Evolutionary conservation across 495 filamentous ascomycete species (phyloP).

Genomic region (Haplographium delicatum): DNA sequence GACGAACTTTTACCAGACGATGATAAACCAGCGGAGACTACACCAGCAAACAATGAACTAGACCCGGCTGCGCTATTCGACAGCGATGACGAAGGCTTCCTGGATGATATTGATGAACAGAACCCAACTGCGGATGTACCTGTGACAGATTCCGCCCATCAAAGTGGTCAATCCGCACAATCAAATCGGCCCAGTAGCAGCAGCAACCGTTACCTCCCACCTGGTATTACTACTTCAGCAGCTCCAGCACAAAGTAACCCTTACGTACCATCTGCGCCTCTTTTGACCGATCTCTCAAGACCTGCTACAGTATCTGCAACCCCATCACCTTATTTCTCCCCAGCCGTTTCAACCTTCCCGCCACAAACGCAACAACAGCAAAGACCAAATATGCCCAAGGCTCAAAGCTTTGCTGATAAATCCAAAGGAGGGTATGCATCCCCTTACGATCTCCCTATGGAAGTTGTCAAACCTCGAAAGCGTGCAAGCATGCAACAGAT

Average conservation of each 20-base stretch:
- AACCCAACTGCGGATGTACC: background rate
- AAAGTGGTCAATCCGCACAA: slow-evolving; percentile 9
- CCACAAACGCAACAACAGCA: slow-evolving; percentile 5
- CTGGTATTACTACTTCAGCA: slow-evolving; percentile 2
- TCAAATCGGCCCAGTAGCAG: slow-evolving; percentile 11
- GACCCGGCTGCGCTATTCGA: slow-evolving; percentile 29
- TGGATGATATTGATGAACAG: slow-evolving; percentile 53
- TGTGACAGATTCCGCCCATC: slow-evolving; percentile 20
- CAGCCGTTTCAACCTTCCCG: slow-evolving; percentile 14
- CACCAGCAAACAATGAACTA: slow-evolving; percentile 42
- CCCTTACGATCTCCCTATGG: slow-evolving; percentile 92
- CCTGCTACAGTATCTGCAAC: slow-evolving; percentile 38
- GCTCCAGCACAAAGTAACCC: slow-evolving; percentile 3
- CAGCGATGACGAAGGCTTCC: slow-evolving; percentile 69
- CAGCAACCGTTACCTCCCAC: slow-evolving; percentile 23
- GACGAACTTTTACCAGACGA: slow-evolving; percentile 41
- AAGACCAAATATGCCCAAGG: slow-evolving; percentile 30
- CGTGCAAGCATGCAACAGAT: slow-evolving; percentile 33
- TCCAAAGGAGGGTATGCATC: slow-evolving; percentile 87
- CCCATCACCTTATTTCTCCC: slow-evolving; percentile 36
- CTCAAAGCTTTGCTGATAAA: slow-evolving; percentile 81
- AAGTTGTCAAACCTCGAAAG: slow-evolving; percentile 62
- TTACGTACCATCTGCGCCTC: slow-evolving; percentile 21
- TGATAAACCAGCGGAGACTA: slow-evolving; percentile 65
- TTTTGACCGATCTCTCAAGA: slow-evolving; percentile 26